These are phyloP conservation scores for Blastomyces gilchristii DNA, from an alignment of 2,329 filamentous ascomycete species.

Conservation along the genomic window DNA sequence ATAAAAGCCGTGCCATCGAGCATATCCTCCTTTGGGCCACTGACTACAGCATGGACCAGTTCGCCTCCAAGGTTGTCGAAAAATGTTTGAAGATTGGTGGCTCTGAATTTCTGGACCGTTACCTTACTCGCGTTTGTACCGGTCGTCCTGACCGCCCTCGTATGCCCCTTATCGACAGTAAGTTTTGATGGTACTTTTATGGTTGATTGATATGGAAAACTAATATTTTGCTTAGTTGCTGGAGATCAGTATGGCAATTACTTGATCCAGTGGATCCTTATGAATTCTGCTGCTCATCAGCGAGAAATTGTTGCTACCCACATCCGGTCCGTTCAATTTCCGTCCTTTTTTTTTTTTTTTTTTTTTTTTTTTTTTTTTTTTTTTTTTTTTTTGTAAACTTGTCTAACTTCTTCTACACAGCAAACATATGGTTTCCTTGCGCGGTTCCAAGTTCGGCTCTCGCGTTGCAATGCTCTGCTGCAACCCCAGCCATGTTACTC, in stretches of 20 bases:
- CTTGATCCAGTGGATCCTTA: conserved; percentile 91
- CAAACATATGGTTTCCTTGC: conserved; percentile 98
- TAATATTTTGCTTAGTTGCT: conserved; percentile 46
- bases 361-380: not conserved
- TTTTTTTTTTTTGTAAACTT: not conserved
- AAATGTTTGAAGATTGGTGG: conserved; percentile 98
- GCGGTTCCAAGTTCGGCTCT: conserved; percentile 96
- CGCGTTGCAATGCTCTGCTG: conserved; percentile 98
- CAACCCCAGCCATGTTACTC: conserved; percentile 81
- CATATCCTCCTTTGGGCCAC: conserved; percentile 88
- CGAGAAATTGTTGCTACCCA: conserved; percentile 87
- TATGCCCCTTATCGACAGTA: conserved; percentile 90
- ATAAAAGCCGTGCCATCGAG: conserved; percentile 87
- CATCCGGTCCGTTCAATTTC: conserved; percentile 49
- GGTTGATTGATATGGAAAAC: conserved; percentile 6
- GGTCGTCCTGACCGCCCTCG: conserved; percentile 81
- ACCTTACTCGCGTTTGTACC: conserved; percentile 88
- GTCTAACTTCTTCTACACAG: conserved; percentile 24
- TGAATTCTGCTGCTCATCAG: conserved; percentile 75
- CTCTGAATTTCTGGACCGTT: conserved; percentile 78
- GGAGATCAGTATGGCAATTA: conserved; percentile 99
- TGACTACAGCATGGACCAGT: conserved; percentile 98
- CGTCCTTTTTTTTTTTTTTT: not conserved
- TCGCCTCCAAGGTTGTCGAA: conserved; percentile 97
- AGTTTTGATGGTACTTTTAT: conserved; percentile 22